A percentile compares a stretch with the other conserved stretches of the same genome.
These are phyloP conservation scores for Botrytis aclada DNA, from an alignment of 2,329 filamentous ascomycete species.

Conservation along the genomic window DNA sequence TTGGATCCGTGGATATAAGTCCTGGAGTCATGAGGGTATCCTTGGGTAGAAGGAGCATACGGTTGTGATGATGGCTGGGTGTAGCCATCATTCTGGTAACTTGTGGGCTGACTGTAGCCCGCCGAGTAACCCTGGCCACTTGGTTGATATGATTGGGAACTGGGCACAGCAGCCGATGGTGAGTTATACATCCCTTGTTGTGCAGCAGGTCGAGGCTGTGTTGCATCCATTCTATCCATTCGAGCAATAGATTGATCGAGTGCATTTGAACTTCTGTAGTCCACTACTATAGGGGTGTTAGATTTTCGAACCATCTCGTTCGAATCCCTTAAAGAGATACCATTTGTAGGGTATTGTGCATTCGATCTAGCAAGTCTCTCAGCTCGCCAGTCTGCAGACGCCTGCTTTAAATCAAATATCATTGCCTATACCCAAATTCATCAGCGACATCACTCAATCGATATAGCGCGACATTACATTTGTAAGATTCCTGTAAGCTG, in stretches of 20 bases:
- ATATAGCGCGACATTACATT: conserved; percentile 51
- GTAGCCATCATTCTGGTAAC: conserved; percentile 31
- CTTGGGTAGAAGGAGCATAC: conserved; percentile 18
- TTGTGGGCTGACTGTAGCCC: conserved; percentile 23
- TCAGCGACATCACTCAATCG: conserved; percentile 24
- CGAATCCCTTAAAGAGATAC: conserved; percentile 37
- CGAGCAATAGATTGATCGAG: conserved; percentile 39
- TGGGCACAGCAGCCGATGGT: conserved; percentile 22
- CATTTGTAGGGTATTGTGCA: conserved; percentile 36
- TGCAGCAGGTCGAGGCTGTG: conserved; percentile 27
- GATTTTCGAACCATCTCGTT: conserved; percentile 37
- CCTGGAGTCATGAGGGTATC: conserved; percentile 29
- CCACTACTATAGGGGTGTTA: conserved; percentile 40
- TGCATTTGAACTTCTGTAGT: conserved; percentile 34
- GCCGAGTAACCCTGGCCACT: conserved; percentile 30
- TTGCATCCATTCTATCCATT: conserved; percentile 39
- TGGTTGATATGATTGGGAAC: conserved; percentile 20
- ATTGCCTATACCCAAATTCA: conserved; percentile 44
- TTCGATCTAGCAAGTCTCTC: conserved; percentile 34
- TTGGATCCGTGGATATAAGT: conserved; percentile 35
- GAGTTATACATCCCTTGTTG: conserved; percentile 28
- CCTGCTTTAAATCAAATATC: conserved; percentile 52
- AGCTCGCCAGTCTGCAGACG: conserved; percentile 49
- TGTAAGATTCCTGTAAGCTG: conserved; percentile 74
- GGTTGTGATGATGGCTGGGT: conserved; percentile 19